phyloP scores from a whole-genome alignment of 1,284 basidiomycete genomes.

The Neolentinus lepideus region DNA sequence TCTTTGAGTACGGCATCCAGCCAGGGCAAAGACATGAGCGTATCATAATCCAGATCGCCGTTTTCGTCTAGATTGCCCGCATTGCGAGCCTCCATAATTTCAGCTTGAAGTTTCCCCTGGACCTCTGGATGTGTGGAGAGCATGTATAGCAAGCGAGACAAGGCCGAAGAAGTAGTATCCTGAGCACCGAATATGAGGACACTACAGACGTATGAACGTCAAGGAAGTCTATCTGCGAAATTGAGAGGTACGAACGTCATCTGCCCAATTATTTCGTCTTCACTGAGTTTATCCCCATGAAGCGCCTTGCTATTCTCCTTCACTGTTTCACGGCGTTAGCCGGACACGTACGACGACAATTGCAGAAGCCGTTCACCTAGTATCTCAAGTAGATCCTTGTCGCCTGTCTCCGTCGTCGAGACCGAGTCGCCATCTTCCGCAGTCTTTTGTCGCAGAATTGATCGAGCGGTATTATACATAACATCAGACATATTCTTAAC shows the following conservation, averaged over 20 bases:
- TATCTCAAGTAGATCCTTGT: conserved; percentile 25
- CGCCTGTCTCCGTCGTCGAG: conserved; percentile 17
- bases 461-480: conserved; percentile 6
- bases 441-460: conserved; percentile 12
- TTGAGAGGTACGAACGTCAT: conserved; percentile 19
- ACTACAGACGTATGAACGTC: neutral
- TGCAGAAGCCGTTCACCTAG: conserved; percentile 15
- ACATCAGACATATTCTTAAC: conserved; percentile 1
- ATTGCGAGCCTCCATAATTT: conserved; percentile 1
- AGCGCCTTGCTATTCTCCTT: conserved; percentile 19
- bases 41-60: conserved; percentile 7
- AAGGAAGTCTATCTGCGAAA: neutral
- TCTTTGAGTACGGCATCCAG: conserved; percentile 12
- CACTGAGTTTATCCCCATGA: conserved; percentile 20
- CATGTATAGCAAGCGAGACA: conserved; percentile 9
- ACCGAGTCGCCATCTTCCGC: conserved; percentile 14
- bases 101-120: conserved; percentile 9
- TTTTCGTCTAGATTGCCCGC: neutral
- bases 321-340: conserved; percentile 14
- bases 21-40: conserved; percentile 9
- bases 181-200: conserved; percentile 12
- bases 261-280: conserved; percentile 23
- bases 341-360: neutral
- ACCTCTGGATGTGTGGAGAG: conserved; percentile 9
- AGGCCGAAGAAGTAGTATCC: conserved; percentile 6